Conservation (phyloP, 768 basidiomycete genomes). For the Pisolithus tinctorius region DNA sequence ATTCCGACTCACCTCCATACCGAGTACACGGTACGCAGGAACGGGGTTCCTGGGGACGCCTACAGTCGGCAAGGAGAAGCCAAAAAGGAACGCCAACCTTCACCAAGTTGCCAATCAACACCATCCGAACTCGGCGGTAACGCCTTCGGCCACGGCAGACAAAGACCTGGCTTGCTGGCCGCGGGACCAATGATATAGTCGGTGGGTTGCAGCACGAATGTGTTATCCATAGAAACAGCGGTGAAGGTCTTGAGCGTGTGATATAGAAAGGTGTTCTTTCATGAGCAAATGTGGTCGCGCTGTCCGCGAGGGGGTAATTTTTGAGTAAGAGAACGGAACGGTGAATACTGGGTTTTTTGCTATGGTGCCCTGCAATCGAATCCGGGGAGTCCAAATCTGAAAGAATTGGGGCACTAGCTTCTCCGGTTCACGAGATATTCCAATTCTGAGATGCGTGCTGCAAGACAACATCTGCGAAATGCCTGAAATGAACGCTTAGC, state of each 20-base stretch:
- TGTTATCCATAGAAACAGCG: constrained; percentile 15
- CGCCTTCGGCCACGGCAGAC: constrained; percentile 71
- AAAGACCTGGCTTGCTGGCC: constrained; percentile 55
- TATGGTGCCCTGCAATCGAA: too few relatives aligned
- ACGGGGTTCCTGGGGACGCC: constrained; percentile 44
- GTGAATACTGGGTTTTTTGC: too few relatives aligned
- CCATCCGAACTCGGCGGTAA: constrained; percentile 61
- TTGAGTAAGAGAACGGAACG: too few relatives aligned
- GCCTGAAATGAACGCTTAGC: too few relatives aligned
- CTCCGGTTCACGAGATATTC: too few relatives aligned
- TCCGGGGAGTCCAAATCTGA: too few relatives aligned
- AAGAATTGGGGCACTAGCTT: too few relatives aligned
- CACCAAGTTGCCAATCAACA: constrained; percentile 80
- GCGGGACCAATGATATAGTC: constrained; percentile 75
- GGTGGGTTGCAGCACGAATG: constrained; percentile 62
- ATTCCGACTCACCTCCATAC: constrained; percentile 55
- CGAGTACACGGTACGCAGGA: constrained; percentile 71
- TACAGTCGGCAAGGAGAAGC: not conserved
- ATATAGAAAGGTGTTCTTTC: not conserved
- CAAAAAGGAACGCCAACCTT: not conserved
- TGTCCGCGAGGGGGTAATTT: too few relatives aligned
- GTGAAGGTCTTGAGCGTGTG: not conserved
- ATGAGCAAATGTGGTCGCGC: too few relatives aligned
- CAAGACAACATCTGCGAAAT: too few relatives aligned
- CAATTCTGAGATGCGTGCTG: too few relatives aligned